These are phyloP conservation scores for Monocercomonoides exilis DNA, from an alignment of 78 protist genomes.

Conservation along the genomic window DNA sequence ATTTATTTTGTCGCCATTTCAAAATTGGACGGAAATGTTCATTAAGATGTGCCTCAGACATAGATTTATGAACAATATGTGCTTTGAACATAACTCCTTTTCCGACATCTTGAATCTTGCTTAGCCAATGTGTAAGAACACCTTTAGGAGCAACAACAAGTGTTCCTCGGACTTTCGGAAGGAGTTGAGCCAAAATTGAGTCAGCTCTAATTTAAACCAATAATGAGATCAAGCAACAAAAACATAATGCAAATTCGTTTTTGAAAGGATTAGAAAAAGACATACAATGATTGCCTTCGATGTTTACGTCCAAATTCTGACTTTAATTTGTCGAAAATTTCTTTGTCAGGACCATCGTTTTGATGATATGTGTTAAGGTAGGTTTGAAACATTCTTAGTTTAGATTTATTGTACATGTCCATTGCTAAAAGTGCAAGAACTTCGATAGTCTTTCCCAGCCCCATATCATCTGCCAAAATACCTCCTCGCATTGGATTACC, in stretches of 20 bases:
- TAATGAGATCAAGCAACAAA: not conserved
- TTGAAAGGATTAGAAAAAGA: not conserved
- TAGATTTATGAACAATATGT: not conserved
- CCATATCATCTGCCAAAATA: conserved; percentile 13
- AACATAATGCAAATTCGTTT: no score
- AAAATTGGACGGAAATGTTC: not conserved
- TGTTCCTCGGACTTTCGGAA: not conserved
- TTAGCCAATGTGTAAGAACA: not conserved
- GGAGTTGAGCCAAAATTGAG: not conserved
- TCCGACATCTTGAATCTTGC: not conserved
- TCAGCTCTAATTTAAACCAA: not conserved
- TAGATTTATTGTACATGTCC: not conserved
- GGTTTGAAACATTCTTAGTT: not conserved
- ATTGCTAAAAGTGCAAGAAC: not conserved
- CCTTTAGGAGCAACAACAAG: not conserved
- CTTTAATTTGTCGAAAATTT: not conserved
- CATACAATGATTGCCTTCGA: not conserved
- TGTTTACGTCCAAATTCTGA: not conserved
- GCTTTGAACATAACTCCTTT: not conserved
- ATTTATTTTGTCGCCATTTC: not conserved
- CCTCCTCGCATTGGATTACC: not conserved
- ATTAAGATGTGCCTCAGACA: not conserved
- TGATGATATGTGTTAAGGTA: not conserved
- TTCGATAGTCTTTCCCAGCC: conserved; percentile 9
- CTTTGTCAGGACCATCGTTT: not conserved